Conservation (phyloP, 2,329 filamentous ascomycete genomes). For the Bipolaris zeicola region DNA sequence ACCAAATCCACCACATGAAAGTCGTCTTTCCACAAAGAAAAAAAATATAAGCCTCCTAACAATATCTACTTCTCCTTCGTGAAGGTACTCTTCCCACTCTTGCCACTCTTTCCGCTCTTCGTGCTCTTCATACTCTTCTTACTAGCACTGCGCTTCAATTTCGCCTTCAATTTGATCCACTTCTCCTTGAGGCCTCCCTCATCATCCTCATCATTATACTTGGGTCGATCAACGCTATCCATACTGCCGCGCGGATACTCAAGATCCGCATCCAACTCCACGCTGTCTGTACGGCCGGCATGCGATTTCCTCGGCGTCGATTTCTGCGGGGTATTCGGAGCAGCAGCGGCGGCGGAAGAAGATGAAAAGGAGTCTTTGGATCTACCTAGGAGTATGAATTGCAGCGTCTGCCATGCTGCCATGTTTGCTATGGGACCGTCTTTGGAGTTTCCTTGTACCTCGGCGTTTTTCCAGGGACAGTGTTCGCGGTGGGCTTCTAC, state of each 20-base stretch:
- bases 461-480: slow-evolving; percentile 49
- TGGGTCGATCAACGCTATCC: slow-evolving; percentile 22
- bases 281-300: slow-evolving; percentile 26
- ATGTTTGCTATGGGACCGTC: slow-evolving; percentile 41
- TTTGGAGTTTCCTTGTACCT: slow-evolving; percentile 38
- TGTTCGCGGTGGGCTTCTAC: slow-evolving; percentile 49
- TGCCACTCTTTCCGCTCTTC: slow-evolving; percentile 37
- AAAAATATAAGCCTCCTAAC: not conserved
- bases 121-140: slow-evolving; percentile 43
- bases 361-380: slow-evolving; percentile 12
- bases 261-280: slow-evolving; percentile 33
- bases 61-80: slow-evolving; percentile 11
- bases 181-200: slow-evolving; percentile 34
- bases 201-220: slow-evolving; percentile 18
- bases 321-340: not conserved
- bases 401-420: slow-evolving; percentile 44
- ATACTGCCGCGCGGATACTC: slow-evolving; percentile 27
- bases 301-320: slow-evolving; percentile 12
- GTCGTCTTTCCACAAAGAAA: not conserved
- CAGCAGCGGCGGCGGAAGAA: not conserved
- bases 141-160: slow-evolving; percentile 41
- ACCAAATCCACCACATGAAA: not conserved
- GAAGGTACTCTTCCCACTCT: slow-evolving; percentile 7
- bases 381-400: slow-evolving; percentile 40
- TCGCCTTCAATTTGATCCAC: slow-evolving; percentile 46